Base-by-base conservation (phyloP, 805 yeast genomes). In the Cyberlindnera xishuangbannaensis region DNA sequence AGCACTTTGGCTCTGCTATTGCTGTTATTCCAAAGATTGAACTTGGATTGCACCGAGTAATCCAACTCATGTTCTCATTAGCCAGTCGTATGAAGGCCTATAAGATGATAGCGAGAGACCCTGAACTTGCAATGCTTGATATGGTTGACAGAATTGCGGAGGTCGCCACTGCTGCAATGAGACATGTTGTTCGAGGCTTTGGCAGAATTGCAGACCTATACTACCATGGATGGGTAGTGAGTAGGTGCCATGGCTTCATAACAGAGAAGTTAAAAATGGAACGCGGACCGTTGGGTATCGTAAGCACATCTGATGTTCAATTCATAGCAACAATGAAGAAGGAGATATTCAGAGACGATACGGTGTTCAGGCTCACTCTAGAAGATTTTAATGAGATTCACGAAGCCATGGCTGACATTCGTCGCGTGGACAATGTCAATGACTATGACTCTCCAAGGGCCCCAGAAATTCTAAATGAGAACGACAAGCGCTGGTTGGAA, bases 221-320 rank as follows among this genome's bases (percentile, higher is more conserved):
- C 28, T 52, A 51, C 29, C 57, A 51, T 28, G 32, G 46, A 2
- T 52, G 57, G 57, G 43, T 43, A 10, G 41, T 44, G 7, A 33
- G 41, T 14, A 52, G 48, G 26, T 40, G 49, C 18, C 52, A 51
- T 27, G 15, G 41, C 1, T 43, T 29, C 26, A 49, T 51, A 1
- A 16, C 36, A 4, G 30, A 36, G 11, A 40, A 33, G 5, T 21
- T 49, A 18, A 25, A 28, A 7, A 19, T 37, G 24, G 38, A 42
- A 5, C 27, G 31, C 11, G 50, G 48, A 7, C 31, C 34, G 13
- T 16, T 35, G 18, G 29, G 31, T 1, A 22, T 31, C 12, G 30
- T 31, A 11, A 21, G 36, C 0, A 28, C 40, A 2, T n/a, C 29
- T 4, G 48, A 41, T 25, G 28, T 30, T 0, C 32, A 35, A n/a